Conservation (phyloP, 352 stramenopile species). For the Labyrinthula sp. region DNA sequence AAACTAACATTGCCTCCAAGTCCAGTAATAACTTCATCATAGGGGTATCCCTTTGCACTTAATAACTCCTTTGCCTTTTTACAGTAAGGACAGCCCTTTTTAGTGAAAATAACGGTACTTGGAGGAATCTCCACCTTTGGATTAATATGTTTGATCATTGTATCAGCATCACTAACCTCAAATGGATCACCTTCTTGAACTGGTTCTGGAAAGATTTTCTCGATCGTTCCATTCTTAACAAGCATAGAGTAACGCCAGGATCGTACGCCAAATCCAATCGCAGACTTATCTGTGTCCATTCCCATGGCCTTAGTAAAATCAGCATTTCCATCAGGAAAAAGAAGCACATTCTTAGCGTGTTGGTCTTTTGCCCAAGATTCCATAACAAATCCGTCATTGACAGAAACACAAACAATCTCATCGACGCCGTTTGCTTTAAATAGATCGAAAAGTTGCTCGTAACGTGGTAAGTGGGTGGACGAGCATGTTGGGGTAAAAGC, state of each 20-base stretch:
- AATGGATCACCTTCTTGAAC: not conserved
- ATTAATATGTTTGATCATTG: not conserved
- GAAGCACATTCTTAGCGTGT: conserved; percentile 8
- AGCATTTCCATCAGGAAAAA: conserved; percentile 18
- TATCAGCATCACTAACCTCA: conserved; percentile 1
- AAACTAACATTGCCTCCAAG: no score
- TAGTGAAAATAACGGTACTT: not conserved
- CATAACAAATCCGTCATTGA: conserved; percentile 32
- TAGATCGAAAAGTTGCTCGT: conserved; percentile 46
- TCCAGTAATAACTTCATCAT: no score
- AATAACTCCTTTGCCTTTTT: not conserved
- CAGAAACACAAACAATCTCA: conserved; percentile 25
- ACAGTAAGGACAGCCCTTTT: not conserved
- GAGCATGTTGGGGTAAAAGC: conserved; percentile 37
- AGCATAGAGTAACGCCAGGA: conserved; percentile 27
- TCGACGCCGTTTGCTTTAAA: conserved; percentile 36
- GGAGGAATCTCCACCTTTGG: not conserved
- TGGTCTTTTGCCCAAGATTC: conserved; percentile 6
- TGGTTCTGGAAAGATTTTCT: conserved; percentile 20
- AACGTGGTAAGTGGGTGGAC: conserved; percentile 35
- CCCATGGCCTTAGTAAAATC: conserved; percentile 13
- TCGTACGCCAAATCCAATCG: conserved; percentile 18
- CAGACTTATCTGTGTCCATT: not conserved
- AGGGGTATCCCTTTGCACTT: no score
- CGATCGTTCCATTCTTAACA: conserved; percentile 21